Evolutionary conservation across 2,329 filamentous ascomycete species (phyloP).

Genomic region (Zymoseptoria passerinii): DNA sequence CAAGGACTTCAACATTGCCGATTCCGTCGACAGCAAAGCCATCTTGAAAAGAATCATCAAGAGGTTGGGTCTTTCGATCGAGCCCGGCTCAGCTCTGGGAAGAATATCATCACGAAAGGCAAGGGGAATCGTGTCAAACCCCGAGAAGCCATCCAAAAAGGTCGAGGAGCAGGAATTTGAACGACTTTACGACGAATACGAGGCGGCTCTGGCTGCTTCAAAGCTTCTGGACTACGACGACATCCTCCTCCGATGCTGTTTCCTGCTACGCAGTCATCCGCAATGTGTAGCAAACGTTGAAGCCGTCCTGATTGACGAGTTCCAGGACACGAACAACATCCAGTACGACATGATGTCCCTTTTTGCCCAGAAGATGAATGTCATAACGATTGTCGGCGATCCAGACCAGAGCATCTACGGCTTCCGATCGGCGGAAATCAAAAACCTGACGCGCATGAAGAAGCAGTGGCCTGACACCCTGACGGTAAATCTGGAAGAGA

Average conservation of each 20-base stretch:
- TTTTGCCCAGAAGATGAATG: slow-evolving; percentile 61
- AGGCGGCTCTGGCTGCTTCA: slow-evolving; percentile 62
- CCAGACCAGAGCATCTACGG: slow-evolving; percentile 98
- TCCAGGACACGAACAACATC: slow-evolving; percentile 91
- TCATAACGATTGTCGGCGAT: slow-evolving; percentile 93
- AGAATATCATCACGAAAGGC: slow-evolving; percentile 64
- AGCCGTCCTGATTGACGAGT: slow-evolving; percentile 89
- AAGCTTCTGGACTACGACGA: slow-evolving; percentile 94
- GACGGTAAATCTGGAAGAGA: slow-evolving; percentile 81
- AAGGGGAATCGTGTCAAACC: slow-evolving; percentile 42
- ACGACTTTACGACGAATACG: slow-evolving; percentile 64
- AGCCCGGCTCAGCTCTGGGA: slow-evolving; percentile 60
- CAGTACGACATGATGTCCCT: slow-evolving; percentile 92
- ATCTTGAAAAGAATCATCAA: slow-evolving; percentile 80
- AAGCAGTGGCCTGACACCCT: slow-evolving; percentile 68
- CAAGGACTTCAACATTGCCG: slow-evolving; percentile 83
- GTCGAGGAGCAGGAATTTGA: slow-evolving; percentile 58
- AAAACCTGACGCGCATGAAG: slow-evolving; percentile 74
- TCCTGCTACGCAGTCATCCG: slow-evolving; percentile 65
- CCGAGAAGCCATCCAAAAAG: slow-evolving; percentile 39
- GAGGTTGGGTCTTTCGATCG: slow-evolving; percentile 57
- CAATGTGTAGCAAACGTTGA: slow-evolving; percentile 83
- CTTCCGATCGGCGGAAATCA: slow-evolving; percentile 86
- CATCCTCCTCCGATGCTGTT: slow-evolving; percentile 71
- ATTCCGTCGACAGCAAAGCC: slow-evolving; percentile 68